phyloP scores from a whole-genome alignment of 768 basidiomycete genomes.

The Russula lepida region DNA sequence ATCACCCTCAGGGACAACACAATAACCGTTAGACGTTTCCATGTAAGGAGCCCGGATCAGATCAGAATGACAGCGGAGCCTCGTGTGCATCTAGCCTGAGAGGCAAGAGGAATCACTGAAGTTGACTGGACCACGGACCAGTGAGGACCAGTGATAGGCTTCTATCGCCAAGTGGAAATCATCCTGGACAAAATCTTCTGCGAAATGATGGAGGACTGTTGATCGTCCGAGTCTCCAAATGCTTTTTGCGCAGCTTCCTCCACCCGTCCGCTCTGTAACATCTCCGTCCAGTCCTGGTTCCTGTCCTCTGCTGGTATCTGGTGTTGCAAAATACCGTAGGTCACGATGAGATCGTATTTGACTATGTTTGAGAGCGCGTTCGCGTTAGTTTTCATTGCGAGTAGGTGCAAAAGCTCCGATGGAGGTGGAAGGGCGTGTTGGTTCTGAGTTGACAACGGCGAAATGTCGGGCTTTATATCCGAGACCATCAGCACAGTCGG shows the following conservation, averaged over 20 bases:
- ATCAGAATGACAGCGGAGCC: neutral
- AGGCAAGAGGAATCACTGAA: neutral
- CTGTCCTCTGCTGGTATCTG: slow-evolving; percentile 7
- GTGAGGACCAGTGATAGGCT: too few species aligned
- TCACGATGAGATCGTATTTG: slow-evolving; percentile 25
- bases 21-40: neutral
- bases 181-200: slow-evolving; percentile 6
- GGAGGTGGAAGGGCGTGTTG: slow-evolving; percentile 14
- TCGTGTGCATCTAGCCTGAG: neutral
- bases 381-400: slow-evolving; percentile 5
- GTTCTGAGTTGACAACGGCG: neutral
- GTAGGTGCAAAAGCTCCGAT: slow-evolving; percentile 18
- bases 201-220: neutral
- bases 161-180: slow-evolving; percentile 17
- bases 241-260: slow-evolving; percentile 12
- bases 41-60: neutral
- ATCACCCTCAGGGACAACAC: neutral
- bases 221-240: slow-evolving; percentile 10
- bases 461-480: neutral
- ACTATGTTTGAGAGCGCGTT: slow-evolving; percentile 3
- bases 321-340: slow-evolving; percentile 25
- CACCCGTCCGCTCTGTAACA: slow-evolving; percentile 18
- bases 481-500: neutral
- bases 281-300: slow-evolving; percentile 16
- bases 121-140: neutral